phyloP scores from a whole-genome alignment of 352 stramenopile species.

The Phytophthora brassicae region DNA sequence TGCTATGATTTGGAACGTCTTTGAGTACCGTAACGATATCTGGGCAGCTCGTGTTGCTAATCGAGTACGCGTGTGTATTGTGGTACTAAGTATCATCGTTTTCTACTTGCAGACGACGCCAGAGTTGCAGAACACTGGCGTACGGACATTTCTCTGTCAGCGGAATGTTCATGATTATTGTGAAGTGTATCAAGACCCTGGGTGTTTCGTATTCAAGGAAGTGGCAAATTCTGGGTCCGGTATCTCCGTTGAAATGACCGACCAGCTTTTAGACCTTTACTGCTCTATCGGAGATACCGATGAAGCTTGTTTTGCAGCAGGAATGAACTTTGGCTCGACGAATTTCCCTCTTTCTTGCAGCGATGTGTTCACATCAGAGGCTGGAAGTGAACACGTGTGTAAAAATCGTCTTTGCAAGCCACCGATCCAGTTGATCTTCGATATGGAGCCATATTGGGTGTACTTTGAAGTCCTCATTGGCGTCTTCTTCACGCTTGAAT shows the following conservation, averaged over 20 bases:
- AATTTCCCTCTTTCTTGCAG: constrained; percentile 24
- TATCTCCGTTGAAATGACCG: constrained; percentile 18
- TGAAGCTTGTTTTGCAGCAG: constrained; percentile 30
- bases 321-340: constrained; percentile 38
- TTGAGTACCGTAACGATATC: constrained; percentile 46
- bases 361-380: constrained; percentile 22
- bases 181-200: constrained; percentile 25
- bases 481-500: constrained; percentile 44
- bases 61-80: constrained; percentile 30
- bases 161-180: constrained; percentile 48
- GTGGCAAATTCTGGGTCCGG: constrained; percentile 2
- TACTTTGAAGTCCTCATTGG: constrained; percentile 52
- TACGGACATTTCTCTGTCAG: constrained; percentile 40
- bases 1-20: constrained; percentile 42
- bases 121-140: constrained; percentile 49
- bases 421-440: constrained; percentile 34
- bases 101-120: constrained; percentile 62
- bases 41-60: constrained; percentile 28
- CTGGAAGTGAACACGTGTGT: constrained; percentile 30
- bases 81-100: constrained; percentile 46
- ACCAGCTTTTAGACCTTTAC: constrained; percentile 27
- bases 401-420: constrained; percentile 52
- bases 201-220: constrained; percentile 39
- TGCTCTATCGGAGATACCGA: constrained; percentile 22
- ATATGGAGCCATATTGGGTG: constrained; percentile 56